These are phyloP conservation scores for Pseudisothecium myosuroides DNA, from an alignment of 225 moss, liverwort and hornwort genomes.

Conservation along the genomic window DNA sequence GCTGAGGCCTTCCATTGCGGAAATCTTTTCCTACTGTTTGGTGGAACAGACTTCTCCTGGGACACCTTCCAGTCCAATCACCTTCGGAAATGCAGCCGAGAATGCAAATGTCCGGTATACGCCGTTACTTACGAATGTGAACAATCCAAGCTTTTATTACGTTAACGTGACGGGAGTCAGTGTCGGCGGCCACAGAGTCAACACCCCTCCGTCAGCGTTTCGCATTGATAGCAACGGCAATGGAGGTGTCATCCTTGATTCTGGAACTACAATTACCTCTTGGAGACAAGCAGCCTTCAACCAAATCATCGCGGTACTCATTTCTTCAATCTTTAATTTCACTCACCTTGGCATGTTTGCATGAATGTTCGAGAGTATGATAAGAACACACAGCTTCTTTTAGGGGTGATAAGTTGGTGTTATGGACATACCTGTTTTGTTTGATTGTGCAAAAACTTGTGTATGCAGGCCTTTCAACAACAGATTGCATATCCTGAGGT, in stretches of 20 bases:
- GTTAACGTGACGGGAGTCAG: slow-evolving; percentile 11
- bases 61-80: slow-evolving; percentile 10
- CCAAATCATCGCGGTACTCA: slow-evolving; percentile 6
- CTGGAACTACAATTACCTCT: slow-evolving; percentile 32
- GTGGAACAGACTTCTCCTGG: background rate
- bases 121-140: slow-evolving; percentile 7
- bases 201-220: slow-evolving; percentile 10
- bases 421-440: background rate
- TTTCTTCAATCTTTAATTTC: background rate
- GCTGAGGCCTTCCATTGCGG: background rate
- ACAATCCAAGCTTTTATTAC: slow-evolving; percentile 19
- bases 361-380: background rate
- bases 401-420: background rate
- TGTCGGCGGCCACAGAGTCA: background rate
- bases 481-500: slow-evolving; percentile 12
- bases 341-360: background rate
- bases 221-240: background rate
- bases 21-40: slow-evolving; percentile 38
- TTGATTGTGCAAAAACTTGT: background rate
- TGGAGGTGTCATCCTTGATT: slow-evolving; percentile 34
- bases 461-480: slow-evolving; percentile 7
- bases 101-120: slow-evolving; percentile 6
- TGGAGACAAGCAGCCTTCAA: slow-evolving; percentile 4
- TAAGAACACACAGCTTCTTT: background rate
- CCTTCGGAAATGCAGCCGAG: slow-evolving; percentile 10